phyloP scores from a whole-genome alignment of 306 rosid species.

The Chamaecrista fasciculata region DNA sequence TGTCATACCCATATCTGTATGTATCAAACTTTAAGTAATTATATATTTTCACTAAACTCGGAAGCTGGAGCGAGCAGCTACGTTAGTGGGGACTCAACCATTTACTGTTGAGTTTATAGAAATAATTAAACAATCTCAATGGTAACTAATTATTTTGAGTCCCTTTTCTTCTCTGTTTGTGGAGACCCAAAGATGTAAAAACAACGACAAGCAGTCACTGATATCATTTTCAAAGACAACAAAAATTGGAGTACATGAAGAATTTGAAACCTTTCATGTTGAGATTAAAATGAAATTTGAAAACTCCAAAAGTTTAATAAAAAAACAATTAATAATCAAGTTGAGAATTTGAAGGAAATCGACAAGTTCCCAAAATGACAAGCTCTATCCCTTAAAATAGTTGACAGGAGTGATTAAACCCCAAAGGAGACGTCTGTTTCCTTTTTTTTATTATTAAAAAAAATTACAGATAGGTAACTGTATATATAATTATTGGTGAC shows the following conservation, averaged over 20 bases:
- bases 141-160: neutral
- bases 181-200: neutral
- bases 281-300: neutral
- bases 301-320: neutral
- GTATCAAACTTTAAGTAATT: neutral
- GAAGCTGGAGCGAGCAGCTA: neutral
- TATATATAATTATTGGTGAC: too few relatives aligned
- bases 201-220: neutral
- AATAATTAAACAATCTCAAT: neutral
- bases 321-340: conserved; percentile 21
- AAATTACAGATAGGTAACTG: too few relatives aligned
- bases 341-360: neutral
- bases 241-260: neutral
- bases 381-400: neutral
- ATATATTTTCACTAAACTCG: too few relatives aligned
- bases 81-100: neutral
- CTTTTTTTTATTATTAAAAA: too few relatives aligned
- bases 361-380: neutral
- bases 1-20: neutral
- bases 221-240: neutral
- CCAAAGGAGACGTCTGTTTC: too few relatives aligned
- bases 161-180: neutral
- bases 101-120: neutral
- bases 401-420: neutral
- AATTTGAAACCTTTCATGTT: neutral